Evolutionary conservation across 2,329 filamentous ascomycete genomes (phyloP).

Genomic region (Fusarium transvaalense): DNA sequence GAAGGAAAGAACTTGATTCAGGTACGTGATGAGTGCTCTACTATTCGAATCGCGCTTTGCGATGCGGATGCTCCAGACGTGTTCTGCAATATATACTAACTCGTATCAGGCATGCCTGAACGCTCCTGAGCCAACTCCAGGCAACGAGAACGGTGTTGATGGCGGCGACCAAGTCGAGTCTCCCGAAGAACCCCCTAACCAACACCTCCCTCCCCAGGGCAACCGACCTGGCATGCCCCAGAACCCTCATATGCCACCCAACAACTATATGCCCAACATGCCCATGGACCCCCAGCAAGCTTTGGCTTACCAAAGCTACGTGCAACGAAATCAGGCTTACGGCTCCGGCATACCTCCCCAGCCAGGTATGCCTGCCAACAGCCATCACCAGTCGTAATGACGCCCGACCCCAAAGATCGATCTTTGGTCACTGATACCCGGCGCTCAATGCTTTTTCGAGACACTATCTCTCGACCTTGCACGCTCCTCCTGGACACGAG

Average conservation of each 20-base stretch:
- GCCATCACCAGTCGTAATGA: slow-evolving; percentile 80
- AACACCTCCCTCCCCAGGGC: slow-evolving; percentile 75
- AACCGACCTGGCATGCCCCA: slow-evolving; percentile 75
- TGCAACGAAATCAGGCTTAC: slow-evolving; percentile 75
- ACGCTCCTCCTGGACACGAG: slow-evolving; percentile 46
- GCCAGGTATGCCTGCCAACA: slow-evolving; percentile 83
- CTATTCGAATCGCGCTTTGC: background rate
- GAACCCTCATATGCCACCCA: slow-evolving; percentile 70
- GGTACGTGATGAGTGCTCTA: slow-evolving; percentile 66
- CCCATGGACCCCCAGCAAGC: slow-evolving; percentile 82
- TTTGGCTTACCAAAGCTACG: slow-evolving; percentile 85
- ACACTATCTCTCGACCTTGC: slow-evolving; percentile 49
- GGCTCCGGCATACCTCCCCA: slow-evolving; percentile 85
- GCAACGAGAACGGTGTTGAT: slow-evolving; percentile 85
- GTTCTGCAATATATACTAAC: slow-evolving; percentile 14
- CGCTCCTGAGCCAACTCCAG: slow-evolving; percentile 87
- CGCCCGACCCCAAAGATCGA: slow-evolving; percentile 38
- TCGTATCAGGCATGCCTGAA: slow-evolving; percentile 88
- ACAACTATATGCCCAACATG: slow-evolving; percentile 72
- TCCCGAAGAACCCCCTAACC: slow-evolving; percentile 86
- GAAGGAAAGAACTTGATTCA: slow-evolving; percentile 99
- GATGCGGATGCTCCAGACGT: background rate
- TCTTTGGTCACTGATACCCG: slow-evolving; percentile 66
- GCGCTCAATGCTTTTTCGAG: slow-evolving; percentile 67
- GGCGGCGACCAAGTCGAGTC: slow-evolving; percentile 84